Evolutionary conservation across 768 basidiomycete genomes (phyloP).

Genomic region (Podaxis sp.): DNA sequence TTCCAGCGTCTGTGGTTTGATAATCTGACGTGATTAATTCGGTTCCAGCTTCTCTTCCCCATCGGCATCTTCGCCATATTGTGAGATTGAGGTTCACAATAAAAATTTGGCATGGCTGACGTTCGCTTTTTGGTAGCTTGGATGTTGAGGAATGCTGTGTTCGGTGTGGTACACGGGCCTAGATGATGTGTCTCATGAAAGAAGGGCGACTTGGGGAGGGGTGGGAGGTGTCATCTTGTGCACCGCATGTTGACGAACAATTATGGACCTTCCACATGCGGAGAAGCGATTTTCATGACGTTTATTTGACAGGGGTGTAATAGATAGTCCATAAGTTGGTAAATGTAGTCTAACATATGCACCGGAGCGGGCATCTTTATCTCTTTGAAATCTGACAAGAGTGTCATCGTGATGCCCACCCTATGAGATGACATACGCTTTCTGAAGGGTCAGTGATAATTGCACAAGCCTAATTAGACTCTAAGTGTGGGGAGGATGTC

Average conservation of each 20-base stretch:
- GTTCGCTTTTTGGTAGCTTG: neutral
- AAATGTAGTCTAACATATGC: neutral
- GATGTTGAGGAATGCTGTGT: slow-evolving; percentile 9
- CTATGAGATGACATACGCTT: too few relatives aligned
- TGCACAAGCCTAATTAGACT: too few relatives aligned
- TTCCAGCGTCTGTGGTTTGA: neutral
- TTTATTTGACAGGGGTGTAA: neutral
- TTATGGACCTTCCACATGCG: neutral
- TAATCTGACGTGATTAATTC: neutral
- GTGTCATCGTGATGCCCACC: too few relatives aligned
- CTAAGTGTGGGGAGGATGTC: too few relatives aligned
- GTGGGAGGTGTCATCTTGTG: neutral
- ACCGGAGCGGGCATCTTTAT: neutral
- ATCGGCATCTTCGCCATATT: slow-evolving; percentile 11
- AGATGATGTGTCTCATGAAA: neutral
- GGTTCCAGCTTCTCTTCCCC: slow-evolving; percentile 7
- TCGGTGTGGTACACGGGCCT: slow-evolving; percentile 8
- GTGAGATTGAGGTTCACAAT: neutral
- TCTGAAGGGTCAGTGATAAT: too few relatives aligned
- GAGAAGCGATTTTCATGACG: neutral
- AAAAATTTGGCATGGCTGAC: neutral
- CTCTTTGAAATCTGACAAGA: too few relatives aligned
- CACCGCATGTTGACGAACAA: neutral
- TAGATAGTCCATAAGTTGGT: neutral
- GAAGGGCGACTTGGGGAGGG: neutral